Conservation (phyloP, 2,329 filamentous ascomycete species). For the Xylaria sp. region DNA sequence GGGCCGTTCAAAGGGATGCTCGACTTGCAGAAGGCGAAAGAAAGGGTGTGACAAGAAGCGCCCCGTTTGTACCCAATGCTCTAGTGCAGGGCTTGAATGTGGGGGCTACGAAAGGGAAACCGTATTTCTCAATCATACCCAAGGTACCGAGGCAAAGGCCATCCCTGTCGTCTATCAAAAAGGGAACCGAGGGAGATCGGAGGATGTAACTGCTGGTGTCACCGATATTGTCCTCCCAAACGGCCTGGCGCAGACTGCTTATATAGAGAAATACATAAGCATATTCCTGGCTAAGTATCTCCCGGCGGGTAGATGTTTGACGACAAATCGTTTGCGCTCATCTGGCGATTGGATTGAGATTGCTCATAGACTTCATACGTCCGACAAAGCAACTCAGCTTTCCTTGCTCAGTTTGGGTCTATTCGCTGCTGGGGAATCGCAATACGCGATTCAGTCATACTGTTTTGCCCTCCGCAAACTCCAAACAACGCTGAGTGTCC, state of each 20-base stretch:
- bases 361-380: slow-evolving; percentile 22
- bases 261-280: slow-evolving; percentile 28
- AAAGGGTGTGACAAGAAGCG: slow-evolving; percentile 28
- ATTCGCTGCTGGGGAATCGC: slow-evolving; percentile 18
- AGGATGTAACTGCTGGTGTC: neutral
- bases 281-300: slow-evolving; percentile 27
- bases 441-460: slow-evolving; percentile 22
- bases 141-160: slow-evolving; percentile 14
- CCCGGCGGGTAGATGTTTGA: neutral
- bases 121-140: slow-evolving; percentile 27
- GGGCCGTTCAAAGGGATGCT: slow-evolving; percentile 29
- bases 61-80: slow-evolving; percentile 26
- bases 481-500: slow-evolving; percentile 1
- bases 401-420: slow-evolving; percentile 24
- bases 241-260: slow-evolving; percentile 19
- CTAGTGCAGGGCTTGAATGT: slow-evolving; percentile 21
- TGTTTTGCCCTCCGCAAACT: slow-evolving; percentile 21
- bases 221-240: slow-evolving; percentile 14
- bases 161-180: slow-evolving; percentile 22
- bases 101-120: slow-evolving; percentile 26
- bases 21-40: slow-evolving; percentile 26
- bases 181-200: neutral
- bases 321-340: neutral
- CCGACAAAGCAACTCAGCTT: slow-evolving; percentile 16
- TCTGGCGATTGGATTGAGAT: slow-evolving; percentile 25